phyloP scores from a whole-genome alignment of 1,284 basidiomycete species.

The Malassezia nana region DNA sequence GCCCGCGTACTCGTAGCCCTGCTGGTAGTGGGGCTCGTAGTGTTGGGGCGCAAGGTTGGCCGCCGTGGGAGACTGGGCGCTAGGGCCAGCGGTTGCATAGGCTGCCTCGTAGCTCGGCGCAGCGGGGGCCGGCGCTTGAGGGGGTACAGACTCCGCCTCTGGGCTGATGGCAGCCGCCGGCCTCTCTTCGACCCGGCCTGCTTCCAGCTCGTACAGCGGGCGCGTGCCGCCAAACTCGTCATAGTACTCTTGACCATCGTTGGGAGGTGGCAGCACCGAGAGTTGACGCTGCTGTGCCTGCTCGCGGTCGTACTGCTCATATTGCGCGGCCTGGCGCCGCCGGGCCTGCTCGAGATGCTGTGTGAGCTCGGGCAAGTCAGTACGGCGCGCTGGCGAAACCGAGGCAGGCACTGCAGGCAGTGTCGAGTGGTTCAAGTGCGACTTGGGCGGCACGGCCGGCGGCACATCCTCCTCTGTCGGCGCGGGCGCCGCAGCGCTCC shows the following conservation, averaged over 20 bases:
- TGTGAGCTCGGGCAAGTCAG: not conserved
- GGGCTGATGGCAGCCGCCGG: not conserved
- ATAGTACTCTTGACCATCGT: constrained; percentile 1
- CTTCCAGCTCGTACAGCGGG: constrained; percentile 2
- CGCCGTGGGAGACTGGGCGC: not conserved
- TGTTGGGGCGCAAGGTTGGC: not conserved
- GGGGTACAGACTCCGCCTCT: no score
- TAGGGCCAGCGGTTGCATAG: not conserved
- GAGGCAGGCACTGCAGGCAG: not conserved
- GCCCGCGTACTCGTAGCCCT: not conserved
- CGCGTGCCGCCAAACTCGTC: constrained; percentile 10
- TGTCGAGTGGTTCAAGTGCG: not conserved
- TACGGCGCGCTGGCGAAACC: not conserved
- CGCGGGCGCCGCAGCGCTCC: not conserved
- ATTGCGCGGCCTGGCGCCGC: not conserved
- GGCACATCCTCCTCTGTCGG: not conserved
- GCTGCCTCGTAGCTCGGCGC: not conserved
- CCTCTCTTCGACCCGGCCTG: not conserved
- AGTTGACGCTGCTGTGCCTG: not conserved
- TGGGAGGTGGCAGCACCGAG: not conserved
- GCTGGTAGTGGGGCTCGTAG: not conserved
- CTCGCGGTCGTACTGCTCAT: constrained; percentile 1
- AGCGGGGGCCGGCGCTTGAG: not conserved
- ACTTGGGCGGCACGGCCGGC: constrained; percentile 1
- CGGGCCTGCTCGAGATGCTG: constrained; percentile 2